These are phyloP conservation scores for Hericium rajendrae DNA, from an alignment of 768 basidiomycete species.

Conservation along the genomic window DNA sequence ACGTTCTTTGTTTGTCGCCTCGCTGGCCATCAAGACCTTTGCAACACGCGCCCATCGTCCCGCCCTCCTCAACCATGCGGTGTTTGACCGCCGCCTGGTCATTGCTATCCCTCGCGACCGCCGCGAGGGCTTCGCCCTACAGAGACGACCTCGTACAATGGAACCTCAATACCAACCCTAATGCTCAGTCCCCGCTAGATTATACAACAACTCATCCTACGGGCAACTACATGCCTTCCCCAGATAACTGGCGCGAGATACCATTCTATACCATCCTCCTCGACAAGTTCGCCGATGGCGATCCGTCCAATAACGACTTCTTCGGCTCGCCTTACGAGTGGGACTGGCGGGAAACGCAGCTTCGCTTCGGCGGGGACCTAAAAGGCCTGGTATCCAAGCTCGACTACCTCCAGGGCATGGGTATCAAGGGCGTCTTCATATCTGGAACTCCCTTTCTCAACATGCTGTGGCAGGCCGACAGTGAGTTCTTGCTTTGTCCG, in stretches of 20 bases:
- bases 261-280: slow-evolving; percentile 76
- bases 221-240: slow-evolving; percentile 66
- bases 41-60: not conserved
- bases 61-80: slow-evolving; percentile 28
- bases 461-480: slow-evolving; percentile 97
- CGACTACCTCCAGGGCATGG: slow-evolving; percentile 90
- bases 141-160: slow-evolving; percentile 54
- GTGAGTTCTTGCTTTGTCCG: slow-evolving; percentile 36
- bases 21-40: no score
- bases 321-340: slow-evolving; percentile 72
- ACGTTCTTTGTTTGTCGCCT: not conserved
- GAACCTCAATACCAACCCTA: slow-evolving; percentile 73
- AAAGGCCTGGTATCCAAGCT: slow-evolving; percentile 64
- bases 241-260: slow-evolving; percentile 75
- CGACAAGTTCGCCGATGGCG: slow-evolving; percentile 93
- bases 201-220: slow-evolving; percentile 57
- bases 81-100: slow-evolving; percentile 33
- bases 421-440: slow-evolving; percentile 75
- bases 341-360: slow-evolving; percentile 83
- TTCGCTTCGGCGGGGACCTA: slow-evolving; percentile 85
- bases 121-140: slow-evolving; percentile 54
- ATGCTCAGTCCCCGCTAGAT: slow-evolving; percentile 55
- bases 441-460: slow-evolving; percentile 90
- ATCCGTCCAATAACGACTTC: slow-evolving; percentile 86
- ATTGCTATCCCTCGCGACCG: slow-evolving; percentile 28